These are phyloP conservation scores for Coprinopsis strossmayeri DNA, from an alignment of 768 basidiomycete genomes.

Conservation along the genomic window DNA sequence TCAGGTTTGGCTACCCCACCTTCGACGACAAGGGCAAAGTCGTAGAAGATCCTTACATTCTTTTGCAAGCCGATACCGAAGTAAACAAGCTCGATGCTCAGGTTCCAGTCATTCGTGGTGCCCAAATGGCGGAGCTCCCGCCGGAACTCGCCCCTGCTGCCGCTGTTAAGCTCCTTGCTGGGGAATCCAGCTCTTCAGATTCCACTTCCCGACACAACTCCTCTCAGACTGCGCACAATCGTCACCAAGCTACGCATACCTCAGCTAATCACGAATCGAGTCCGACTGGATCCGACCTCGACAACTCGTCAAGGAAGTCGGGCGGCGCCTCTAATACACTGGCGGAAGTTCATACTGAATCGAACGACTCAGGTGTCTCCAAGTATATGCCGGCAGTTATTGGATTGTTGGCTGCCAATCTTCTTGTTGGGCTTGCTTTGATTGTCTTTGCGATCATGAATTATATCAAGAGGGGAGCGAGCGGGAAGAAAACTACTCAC, in stretches of 20 bases:
- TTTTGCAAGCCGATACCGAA: slow-evolving; percentile 1
- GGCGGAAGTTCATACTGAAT: not conserved
- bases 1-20: not conserved
- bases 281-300: not conserved
- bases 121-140: not conserved
- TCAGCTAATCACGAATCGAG: not conserved
- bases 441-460: not conserved
- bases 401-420: not conserved
- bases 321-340: not conserved
- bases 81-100: not conserved
- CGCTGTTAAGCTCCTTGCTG: not conserved
- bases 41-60: not conserved
- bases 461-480: not conserved
- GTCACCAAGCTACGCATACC: not conserved
- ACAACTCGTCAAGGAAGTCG: not conserved
- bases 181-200: not conserved
- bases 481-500: slow-evolving; percentile 1
- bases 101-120: not conserved
- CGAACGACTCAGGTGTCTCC: not conserved
- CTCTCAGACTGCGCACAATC: not conserved
- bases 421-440: not conserved
- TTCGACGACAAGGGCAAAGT: not conserved
- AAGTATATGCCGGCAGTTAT: slow-evolving; percentile 1
- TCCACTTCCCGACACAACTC: not conserved
- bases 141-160: not conserved